Evolutionary conservation across 352 stramenopile genomes (phyloP).

Genomic region (Pythium biforme): DNA sequence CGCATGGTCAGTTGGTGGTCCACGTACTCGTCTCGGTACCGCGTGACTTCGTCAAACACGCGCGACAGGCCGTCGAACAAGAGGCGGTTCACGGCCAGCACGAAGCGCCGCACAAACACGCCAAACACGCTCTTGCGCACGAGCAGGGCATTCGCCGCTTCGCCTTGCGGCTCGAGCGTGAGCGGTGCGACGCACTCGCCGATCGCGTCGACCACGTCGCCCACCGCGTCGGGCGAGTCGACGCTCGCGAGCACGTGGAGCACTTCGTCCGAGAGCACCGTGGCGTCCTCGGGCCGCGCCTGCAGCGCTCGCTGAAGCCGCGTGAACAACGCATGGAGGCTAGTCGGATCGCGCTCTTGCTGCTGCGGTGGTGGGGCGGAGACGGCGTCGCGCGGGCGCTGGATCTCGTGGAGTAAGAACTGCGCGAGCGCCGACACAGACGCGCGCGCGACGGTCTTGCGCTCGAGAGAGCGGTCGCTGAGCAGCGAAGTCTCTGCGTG

Average conservation of each 20-base stretch:
- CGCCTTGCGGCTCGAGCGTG: constrained; percentile 31
- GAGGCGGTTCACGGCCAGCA: constrained; percentile 52
- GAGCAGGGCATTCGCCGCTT: constrained; percentile 51
- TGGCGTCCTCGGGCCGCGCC: constrained; percentile 35
- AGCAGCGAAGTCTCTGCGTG: constrained; percentile 19
- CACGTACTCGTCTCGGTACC: constrained; percentile 46
- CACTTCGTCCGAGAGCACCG: constrained; percentile 44
- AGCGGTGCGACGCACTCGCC: constrained; percentile 56
- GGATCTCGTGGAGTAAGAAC: constrained; percentile 59
- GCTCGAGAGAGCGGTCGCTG: constrained; percentile 20
- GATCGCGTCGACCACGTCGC: constrained; percentile 66
- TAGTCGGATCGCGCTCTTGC: no score
- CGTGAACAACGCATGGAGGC: constrained; percentile 41
- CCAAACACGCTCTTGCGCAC: constrained; percentile 56
- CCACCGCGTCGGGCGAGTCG: constrained; percentile 59
- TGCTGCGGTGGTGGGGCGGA: no score
- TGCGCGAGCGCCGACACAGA: constrained; percentile 46
- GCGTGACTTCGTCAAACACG: constrained; percentile 59
- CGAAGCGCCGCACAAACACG: constrained; percentile 67
- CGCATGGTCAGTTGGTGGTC: constrained; percentile 22
- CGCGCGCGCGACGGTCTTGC: constrained; percentile 25
- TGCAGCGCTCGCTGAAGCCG: constrained; percentile 42
- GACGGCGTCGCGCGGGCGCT: constrained; percentile 34
- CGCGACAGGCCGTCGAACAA: constrained; percentile 73
- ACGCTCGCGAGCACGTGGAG: constrained; percentile 53